Conservation (phyloP, 257 asterid genomes). For the Solanum neorickii region DNA sequence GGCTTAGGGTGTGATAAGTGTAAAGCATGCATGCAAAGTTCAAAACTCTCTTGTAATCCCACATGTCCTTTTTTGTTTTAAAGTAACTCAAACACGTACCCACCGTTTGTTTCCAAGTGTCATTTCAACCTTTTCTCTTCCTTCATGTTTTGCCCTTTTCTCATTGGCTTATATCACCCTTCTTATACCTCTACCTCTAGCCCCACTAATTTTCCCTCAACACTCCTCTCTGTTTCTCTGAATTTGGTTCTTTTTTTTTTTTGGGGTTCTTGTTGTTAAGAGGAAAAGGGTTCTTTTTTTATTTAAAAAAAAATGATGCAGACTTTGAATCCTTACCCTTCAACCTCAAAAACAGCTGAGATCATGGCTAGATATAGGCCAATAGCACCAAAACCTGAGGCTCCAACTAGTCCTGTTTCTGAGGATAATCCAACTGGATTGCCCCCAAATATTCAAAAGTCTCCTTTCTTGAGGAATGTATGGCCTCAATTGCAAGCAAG, state of each 20-base stretch:
- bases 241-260: not conserved
- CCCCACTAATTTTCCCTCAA: not conserved
- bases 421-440: conserved; percentile 16
- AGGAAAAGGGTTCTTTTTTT: not conserved
- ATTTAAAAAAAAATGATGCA: conserved; percentile 33
- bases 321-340: conserved; percentile 40
- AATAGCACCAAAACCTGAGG: conserved; percentile 82
- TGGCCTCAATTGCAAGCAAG: conserved; percentile 85
- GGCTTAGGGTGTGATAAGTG: conserved; percentile 27
- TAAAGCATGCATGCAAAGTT: conserved; percentile 56
- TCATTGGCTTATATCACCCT: conserved; percentile 27
- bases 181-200: conserved; percentile 11
- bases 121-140: conserved; percentile 5
- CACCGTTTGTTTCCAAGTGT: conserved; percentile 70
- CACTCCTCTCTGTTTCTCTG: not conserved
- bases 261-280: not conserved
- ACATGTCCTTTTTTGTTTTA: conserved; percentile 47
- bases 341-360: conserved; percentile 62
- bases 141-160: conserved; percentile 54
- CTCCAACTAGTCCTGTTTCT: conserved; percentile 2
- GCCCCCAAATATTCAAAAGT: conserved; percentile 42
- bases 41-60: conserved; percentile 25
- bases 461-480: conserved; percentile 57
- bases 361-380: conserved; percentile 91
- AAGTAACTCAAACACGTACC: conserved; percentile 67